Conservation (phyloP, 768 basidiomycete species). For the Amanita polypyramis region DNA sequence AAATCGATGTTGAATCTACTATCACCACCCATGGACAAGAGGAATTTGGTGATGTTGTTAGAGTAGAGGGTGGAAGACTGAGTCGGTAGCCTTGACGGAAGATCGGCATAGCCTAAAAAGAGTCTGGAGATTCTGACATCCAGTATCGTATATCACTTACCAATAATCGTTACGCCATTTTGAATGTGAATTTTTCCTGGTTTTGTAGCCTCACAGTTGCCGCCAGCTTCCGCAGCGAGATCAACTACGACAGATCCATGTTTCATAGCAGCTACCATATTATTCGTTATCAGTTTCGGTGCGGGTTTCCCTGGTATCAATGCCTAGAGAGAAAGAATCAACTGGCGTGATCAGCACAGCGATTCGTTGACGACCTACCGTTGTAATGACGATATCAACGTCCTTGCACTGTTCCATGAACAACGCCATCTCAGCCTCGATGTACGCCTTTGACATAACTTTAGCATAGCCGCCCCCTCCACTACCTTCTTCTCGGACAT, state of each 20-base stretch:
- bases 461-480: constrained; percentile 84
- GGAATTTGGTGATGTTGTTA: constrained; percentile 85
- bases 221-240: constrained; percentile 81
- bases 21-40: constrained; percentile 65
- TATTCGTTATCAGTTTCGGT: constrained; percentile 73
- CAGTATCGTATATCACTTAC: constrained; percentile 23
- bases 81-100: constrained; percentile 81
- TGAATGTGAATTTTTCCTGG: constrained; percentile 65
- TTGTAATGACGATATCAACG: constrained; percentile 84
- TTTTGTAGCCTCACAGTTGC: constrained; percentile 75
- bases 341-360: background rate
- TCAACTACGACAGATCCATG: constrained; percentile 87
- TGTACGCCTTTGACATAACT: constrained; percentile 84
- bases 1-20: constrained; percentile 58
- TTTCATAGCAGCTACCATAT: constrained; percentile 89
- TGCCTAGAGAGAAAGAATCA: constrained; percentile 31
- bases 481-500: constrained; percentile 70
- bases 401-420: constrained; percentile 85
- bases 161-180: constrained; percentile 76
- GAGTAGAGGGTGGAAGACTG: constrained; percentile 87
- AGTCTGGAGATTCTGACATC: background rate
- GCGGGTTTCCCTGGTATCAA: constrained; percentile 82
- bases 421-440: constrained; percentile 80
- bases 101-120: constrained; percentile 63
- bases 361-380: constrained; percentile 29